A percentile compares a stretch with the other conserved stretches of the same genome.
These are phyloP conservation scores for Sapria himalayana DNA, from an alignment of 345 rosid genomes.

Conservation along the genomic window DNA sequence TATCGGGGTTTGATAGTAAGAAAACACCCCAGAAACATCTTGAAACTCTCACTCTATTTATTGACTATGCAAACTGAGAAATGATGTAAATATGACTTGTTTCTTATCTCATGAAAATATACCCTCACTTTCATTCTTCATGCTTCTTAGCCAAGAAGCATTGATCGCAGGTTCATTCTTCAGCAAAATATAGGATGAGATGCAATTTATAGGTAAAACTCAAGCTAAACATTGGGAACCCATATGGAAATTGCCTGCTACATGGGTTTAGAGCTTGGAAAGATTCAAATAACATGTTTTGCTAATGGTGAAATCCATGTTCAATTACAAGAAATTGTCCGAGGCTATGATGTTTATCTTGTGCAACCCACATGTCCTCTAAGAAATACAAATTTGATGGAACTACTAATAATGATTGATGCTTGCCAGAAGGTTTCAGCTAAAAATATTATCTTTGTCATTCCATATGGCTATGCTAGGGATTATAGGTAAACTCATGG, in stretches of 20 bases:
- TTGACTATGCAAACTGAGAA: no score
- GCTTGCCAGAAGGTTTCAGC: constrained; percentile 95
- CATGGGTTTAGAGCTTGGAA: constrained; percentile 89
- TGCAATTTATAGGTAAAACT: no score
- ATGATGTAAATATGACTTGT: no score
- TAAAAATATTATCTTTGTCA: constrained; percentile 72
- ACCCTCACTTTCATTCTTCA: no score
- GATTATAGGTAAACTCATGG: constrained; percentile 98
- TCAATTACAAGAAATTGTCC: constrained; percentile 93
- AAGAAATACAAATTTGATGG: constrained; percentile 95
- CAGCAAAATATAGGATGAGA: no score
- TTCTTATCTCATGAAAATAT: no score
- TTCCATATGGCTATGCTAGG: constrained; percentile 93
- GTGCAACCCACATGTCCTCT: constrained; percentile 97
- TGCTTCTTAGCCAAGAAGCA: no score
- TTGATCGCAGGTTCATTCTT: no score
- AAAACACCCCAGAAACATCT: no score
- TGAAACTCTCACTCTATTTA: no score
- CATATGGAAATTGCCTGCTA: constrained; percentile 77
- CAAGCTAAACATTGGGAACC: no score
- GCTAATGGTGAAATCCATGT: constrained; percentile 95
- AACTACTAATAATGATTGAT: constrained; percentile 83
- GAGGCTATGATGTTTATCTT: constrained; percentile 91
- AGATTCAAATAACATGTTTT: constrained; percentile 73
- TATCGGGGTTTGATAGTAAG: no score